These are phyloP conservation scores for Jasminum sambac DNA, from an alignment of 257 asterid species.

Conservation along the genomic window DNA sequence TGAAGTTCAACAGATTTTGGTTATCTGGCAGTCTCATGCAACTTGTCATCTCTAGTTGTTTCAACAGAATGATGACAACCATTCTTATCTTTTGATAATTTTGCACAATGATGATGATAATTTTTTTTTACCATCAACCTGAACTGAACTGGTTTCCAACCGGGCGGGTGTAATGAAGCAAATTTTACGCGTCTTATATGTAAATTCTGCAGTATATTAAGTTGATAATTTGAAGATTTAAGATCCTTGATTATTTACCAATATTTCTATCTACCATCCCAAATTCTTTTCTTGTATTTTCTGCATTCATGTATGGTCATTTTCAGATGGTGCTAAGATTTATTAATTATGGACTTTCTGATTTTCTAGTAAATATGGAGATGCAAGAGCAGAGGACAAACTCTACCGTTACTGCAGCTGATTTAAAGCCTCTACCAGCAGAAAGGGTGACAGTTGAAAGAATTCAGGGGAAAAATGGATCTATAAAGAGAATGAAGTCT, in stretches of 20 bases:
- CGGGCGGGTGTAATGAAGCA: conserved; percentile 14
- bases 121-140: background rate
- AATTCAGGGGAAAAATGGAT: conserved; percentile 71
- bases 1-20: background rate
- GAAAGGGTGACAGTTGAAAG: conserved; percentile 61
- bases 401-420: conserved; percentile 49
- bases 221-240: conserved; percentile 10
- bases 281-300: conserved; percentile 3
- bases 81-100: conserved; percentile 8
- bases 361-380: conserved; percentile 56
- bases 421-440: conserved; percentile 69
- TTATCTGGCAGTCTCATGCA: background rate
- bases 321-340: conserved; percentile 10
- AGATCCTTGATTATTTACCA: background rate
- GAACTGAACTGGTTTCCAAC: conserved; percentile 10
- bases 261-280: background rate
- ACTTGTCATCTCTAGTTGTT: background rate
- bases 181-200: background rate
- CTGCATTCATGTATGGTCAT: conserved; percentile 16
- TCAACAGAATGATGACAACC: background rate
- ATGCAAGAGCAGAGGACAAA: conserved; percentile 65
- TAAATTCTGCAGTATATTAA: conserved; percentile 14
- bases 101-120: background rate
- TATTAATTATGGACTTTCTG: conserved; percentile 21
- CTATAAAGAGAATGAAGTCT: conserved; percentile 66